Evolutionary conservation across 2,329 filamentous ascomycete genomes (phyloP).

Genomic region (Colletotrichum tofieldiae): DNA sequence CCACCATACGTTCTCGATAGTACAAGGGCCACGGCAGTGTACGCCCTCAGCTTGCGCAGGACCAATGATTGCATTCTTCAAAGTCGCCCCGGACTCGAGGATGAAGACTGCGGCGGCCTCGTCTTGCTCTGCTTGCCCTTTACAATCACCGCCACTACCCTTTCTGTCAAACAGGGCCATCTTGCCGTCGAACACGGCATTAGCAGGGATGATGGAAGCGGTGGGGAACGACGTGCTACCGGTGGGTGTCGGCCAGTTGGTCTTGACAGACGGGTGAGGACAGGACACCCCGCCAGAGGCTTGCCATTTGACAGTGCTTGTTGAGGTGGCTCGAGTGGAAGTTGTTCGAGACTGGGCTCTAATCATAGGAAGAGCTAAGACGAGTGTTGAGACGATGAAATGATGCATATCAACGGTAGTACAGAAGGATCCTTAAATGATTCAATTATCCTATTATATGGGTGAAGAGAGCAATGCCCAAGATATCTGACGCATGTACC

Average conservation of each 20-base stretch:
- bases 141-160: constrained; percentile 10
- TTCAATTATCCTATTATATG: background rate
- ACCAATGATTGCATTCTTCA: constrained; percentile 22
- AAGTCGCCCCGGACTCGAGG: constrained; percentile 13
- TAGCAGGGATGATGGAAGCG: constrained; percentile 23
- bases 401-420: background rate
- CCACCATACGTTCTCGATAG: constrained; percentile 26
- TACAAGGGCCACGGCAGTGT: constrained; percentile 13
- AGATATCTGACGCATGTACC: background rate
- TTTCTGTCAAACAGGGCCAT: constrained; percentile 9
- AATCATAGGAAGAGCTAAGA: background rate
- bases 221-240: constrained; percentile 26
- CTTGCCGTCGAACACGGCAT: constrained; percentile 17
- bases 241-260: constrained; percentile 17
- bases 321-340: constrained; percentile 4
- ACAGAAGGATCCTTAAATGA: background rate
- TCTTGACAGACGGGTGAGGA: constrained; percentile 27
- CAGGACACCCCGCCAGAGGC: constrained; percentile 30
- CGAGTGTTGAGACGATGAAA: background rate
- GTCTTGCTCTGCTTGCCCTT: background rate
- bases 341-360: constrained; percentile 14
- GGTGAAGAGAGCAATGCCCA: background rate
- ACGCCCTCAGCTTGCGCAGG: constrained; percentile 16
- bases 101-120: constrained; percentile 17
- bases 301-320: constrained; percentile 31